Percentiles rank a stretch among this genome's conserved stretches.
Conservation (phyloP, 441 rosid species). For the Erodium chrysanthum region DNA sequence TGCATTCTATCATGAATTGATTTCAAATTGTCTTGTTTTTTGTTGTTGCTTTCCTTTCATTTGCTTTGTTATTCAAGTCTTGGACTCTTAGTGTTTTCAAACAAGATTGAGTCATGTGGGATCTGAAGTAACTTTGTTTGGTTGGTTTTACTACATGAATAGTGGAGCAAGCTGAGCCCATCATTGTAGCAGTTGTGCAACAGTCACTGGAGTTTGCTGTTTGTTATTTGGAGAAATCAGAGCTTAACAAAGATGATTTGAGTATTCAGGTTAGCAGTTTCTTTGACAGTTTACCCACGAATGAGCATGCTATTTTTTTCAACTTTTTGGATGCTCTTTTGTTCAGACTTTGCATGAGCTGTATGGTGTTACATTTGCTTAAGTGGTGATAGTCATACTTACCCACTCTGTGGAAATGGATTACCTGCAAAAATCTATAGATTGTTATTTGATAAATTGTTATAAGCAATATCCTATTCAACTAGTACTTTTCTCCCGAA, state of each 20-base stretch:
- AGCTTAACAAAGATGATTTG: slow-evolving; percentile 41
- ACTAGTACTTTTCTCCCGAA: not conserved
- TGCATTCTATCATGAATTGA: slow-evolving; percentile 4
- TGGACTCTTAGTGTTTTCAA: too few relatives aligned
- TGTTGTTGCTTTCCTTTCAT: not conserved
- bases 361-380: slow-evolving; percentile 6
- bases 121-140: not conserved
- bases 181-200: slow-evolving; percentile 59
- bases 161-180: slow-evolving; percentile 76
- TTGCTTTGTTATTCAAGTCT: not conserved
- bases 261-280: slow-evolving; percentile 54
- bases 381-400: not conserved
- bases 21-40: not conserved
- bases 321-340: not conserved
- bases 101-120: not conserved
- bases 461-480: not conserved
- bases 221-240: slow-evolving; percentile 68
- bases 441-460: not conserved
- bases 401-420: not conserved
- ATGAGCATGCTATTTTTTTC: not conserved
- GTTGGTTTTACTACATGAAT: slow-evolving; percentile 18
- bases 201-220: slow-evolving; percentile 76
- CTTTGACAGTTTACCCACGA: slow-evolving; percentile 1
- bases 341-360: not conserved
- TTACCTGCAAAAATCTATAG: not conserved